Evolutionary conservation across 495 filamentous ascomycete species (phyloP), one percentile per base, ranked within the genome.

Genomic region (Penicillium herquei): DNA sequence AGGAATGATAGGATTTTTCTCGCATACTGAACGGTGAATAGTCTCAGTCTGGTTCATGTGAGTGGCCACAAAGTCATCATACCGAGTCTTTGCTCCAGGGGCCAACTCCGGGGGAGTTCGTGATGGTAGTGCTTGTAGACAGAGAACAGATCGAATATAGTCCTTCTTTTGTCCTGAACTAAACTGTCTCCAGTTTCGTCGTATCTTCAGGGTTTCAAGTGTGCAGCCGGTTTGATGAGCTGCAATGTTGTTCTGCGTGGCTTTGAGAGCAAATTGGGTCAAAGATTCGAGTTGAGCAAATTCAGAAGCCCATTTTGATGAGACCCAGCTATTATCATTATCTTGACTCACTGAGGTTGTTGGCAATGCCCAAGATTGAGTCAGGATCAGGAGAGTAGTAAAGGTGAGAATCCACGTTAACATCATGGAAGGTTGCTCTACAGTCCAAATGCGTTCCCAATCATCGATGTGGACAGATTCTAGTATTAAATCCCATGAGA

Each of bases 1-100:
- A 26, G 4, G 21, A n/a, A n/a, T n/a, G n/a, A 4, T 26, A 26
- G 21, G 21, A 26, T 4, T 26, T 4, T 26, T 26, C 21, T 26
- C 10, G 4, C 40, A 43, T 43, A 43, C 40, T 9, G 40, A 16
- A 18, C 13, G 17, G 17, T 43, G 40, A 14, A 47, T 47, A 32
- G 9, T 13, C 9, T 16, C 6, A 13, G 44, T 47, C 26, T 47
- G 44, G n/a, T 47, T 47, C 8, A 47, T 47, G 26, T 47, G 44
- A 30, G 44, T 47, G 9, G 44, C 44, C 12, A 47, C 44, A 14
- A 47, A 47, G n/a, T 47, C 44, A 32, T 47, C 44, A 31, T 47
- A 47, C 3, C 44, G 44, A 47, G 44, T 21, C 26, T 14, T 47
- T 13, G 44, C 44, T 47, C 44, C 44, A 1, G 14, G 6, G 9